Evolutionary conservation across 1,284 basidiomycete species (phyloP), one percentile per base, ranked within the genome.

Genomic region (Moniliophthora roreri): DNA sequence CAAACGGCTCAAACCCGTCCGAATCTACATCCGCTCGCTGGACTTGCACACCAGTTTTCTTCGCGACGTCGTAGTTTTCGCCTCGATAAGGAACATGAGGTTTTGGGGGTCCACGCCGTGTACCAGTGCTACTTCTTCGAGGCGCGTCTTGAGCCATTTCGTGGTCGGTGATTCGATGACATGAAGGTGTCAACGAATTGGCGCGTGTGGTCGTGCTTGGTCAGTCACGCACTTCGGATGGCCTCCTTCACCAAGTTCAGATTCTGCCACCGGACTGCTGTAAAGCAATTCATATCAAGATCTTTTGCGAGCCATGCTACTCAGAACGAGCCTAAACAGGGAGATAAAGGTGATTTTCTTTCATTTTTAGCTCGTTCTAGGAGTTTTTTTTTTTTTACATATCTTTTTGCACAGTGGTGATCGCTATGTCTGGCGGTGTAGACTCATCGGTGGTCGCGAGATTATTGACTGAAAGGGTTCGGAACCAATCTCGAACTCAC

Each of bases 351-450:
- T 83, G 58, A 39, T 59, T 24, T 6, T 16, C 36, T 10, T 37
- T 32, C 9, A 15, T 15, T 34, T 42, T 32, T 39, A n/a, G n/a
- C n/a, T n/a, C n/a, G n/a, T n/a, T n/a, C n/a, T n/a, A n/a, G n/a
- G n/a, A n/a, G n/a, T n/a, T n/a, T n/a, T n/a, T n/a, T n/a, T n/a
- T n/a, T n/a, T n/a, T n/a, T n/a, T n/a, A n/a, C n/a, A n/a, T n/a
- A n/a, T n/a, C n/a, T 44, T 39, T 35, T 42, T 45, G 16, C n/a
- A 40, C 62, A 93, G 93, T 98, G 44, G 82, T 92, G 0, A 82
- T 97, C 2, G 94, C 91, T 26, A 94, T 98, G 89, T 97, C 93
- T 0, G 96, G 96, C 35, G 96, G 96, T 0, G 95, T 98, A 3
- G 95, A 98, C 69, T 97, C 95, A 1, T 93, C 91, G 2, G 91